Evolutionary conservation across 2,329 filamentous ascomycete species (phyloP), one percentile per base, ranked within the genome.

Genomic region (Aspergillus ochraceus): DNA sequence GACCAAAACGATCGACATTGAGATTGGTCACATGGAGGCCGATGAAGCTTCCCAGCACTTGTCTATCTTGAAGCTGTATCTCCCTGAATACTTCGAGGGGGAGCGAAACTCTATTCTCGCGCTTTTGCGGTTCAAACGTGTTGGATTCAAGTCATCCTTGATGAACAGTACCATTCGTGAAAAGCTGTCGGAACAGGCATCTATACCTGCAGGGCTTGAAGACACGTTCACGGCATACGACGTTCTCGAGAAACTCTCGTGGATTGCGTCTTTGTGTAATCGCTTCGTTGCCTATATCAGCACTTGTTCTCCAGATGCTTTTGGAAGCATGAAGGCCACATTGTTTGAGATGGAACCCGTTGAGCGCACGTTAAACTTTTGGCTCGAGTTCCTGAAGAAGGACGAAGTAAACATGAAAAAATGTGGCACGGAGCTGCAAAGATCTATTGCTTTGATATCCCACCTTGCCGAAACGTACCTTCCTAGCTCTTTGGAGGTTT

Each of bases 1-100:
- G 74, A 88, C 91, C 70, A 98, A 97, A 80, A 92, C 92, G 0
- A 96, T 99, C 63, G 93, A 97, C 66, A 83, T 97, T 30, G 93
- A 98, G 74, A 81, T 98, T 59, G 86, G 90, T 55, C 89, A 90
- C 58, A 85, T 98, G 71, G 92, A 96, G 68, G 92, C 93, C 0
- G 89, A 96, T 68, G 92, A 98, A 78, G 91, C 92, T 2, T 84
- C 88, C 45, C 90, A 97, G 72, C 93, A 98, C 70, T 83, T 99
- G 29, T 86, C 88, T 19, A 97, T 99, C 67, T 85, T 97, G 65
- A 91, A 92, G 75, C 79, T 95, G 11, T 98, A 97, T 81, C 80
- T 97, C 49, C 92, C 93, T 0, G 92, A 96, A 62, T 89, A 86
- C 20, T 97, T 91, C 73, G 88, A 90, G 66, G 80, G 86, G 19